Evolutionary conservation across 306 rosid species (phyloP), one percentile per base, ranked within the genome.

Genomic region (Heteromeles arbutifolia): DNA sequence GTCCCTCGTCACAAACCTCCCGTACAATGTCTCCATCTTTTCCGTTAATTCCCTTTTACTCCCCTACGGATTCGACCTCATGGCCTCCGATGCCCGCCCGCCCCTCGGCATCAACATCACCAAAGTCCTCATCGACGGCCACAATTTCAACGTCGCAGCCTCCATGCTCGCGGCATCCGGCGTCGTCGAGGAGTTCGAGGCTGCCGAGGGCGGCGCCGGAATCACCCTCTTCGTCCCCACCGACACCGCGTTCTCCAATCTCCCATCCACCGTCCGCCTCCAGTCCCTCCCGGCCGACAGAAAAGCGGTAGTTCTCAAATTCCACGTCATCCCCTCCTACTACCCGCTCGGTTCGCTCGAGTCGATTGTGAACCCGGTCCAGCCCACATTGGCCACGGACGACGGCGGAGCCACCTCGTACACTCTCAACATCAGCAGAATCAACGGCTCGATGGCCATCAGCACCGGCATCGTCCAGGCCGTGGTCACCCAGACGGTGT

Each of bases 301-400:
- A 82, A 96, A 96, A 57, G 92, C 96, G 0, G 94, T 92, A 12
- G 92, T 96, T 48, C 80, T 96, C 41, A 89, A 87, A 76, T 89
- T 86, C 59, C 99, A 96, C 44, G 99, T 92, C 25, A 86, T 96
- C 0, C 99, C 88, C 37, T 91, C 99, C 0, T 96, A 96, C 78
- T 96, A 96, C 57, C 98, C 99, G 2, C 72, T 96, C 53, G 99
- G 99, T 0, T 90, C 99, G 2, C 84, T 96, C 18, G 86, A 96
- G 77, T 90, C 97, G 4, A 86, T 93, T 8, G 97, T 90, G 75
- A 96, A 96, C 77, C 99, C 99, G 1, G 83, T 90, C n/a, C 92
- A 92, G 72, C 99, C 99, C n/a, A 96, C 99, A 11, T 80, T 96
- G 25, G 99, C 99, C 0, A 96, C 99, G 0, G 98, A 96, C 78